Conservation (phyloP, 352 stramenopile genomes). For the Aphanomyces stellatus region DNA sequence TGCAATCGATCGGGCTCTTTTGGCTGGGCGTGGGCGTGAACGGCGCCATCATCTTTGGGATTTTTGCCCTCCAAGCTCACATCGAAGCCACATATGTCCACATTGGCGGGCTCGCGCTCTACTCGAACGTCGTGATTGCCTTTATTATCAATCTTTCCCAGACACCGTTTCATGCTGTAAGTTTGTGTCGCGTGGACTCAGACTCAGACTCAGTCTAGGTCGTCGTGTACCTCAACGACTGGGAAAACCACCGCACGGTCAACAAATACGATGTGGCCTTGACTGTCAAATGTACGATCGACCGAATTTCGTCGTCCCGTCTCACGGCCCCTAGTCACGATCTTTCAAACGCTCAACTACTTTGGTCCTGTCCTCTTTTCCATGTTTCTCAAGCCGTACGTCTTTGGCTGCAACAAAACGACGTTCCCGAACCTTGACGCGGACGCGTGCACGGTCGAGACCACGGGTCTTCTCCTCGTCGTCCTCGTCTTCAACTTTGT, state of each 20-base stretch:
- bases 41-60: conserved; percentile 1
- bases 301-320: neutral
- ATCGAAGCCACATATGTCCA: neutral
- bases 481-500: conserved; percentile 16
- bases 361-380: conserved; percentile 29
- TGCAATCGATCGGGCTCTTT: neutral
- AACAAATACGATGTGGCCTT: conserved; percentile 55
- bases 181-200: neutral
- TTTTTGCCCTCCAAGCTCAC: conserved; percentile 17
- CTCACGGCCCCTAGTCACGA: conserved; percentile 27
- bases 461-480: conserved; percentile 33
- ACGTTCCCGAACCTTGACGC: conserved; percentile 1
- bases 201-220: neutral
- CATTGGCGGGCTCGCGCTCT: neutral
- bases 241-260: conserved; percentile 69
- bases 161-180: conserved; percentile 7
- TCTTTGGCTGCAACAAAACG: conserved; percentile 17
- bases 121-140: conserved; percentile 14
- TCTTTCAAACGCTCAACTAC: conserved; percentile 53
- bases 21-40: neutral
- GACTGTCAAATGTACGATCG: conserved; percentile 60
- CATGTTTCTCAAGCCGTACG: conserved; percentile 12
- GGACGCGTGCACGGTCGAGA: conserved; percentile 32
- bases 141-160: conserved; percentile 19
- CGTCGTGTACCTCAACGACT: conserved; percentile 37